Evolutionary conservation across 2,329 filamentous ascomycete genomes (phyloP).

Genomic region (Botrytis galanthina): DNA sequence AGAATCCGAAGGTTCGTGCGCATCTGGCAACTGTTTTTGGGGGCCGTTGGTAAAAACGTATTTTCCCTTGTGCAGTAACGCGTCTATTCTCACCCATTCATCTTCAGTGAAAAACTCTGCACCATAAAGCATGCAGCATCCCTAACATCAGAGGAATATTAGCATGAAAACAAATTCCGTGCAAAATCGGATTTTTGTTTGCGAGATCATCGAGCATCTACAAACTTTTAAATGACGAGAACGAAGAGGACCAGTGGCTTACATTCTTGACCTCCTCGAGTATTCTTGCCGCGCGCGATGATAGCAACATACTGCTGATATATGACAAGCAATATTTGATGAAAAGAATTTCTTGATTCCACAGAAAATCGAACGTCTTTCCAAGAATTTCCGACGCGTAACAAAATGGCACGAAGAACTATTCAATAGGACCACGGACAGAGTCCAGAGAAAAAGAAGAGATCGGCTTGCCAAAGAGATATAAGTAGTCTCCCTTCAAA

Average conservation of each 20-base stretch:
- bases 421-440: background rate
- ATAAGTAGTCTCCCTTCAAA: background rate
- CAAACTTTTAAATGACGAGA: background rate
- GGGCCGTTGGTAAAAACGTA: constrained; percentile 35
- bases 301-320: background rate
- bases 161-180: background rate
- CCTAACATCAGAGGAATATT: constrained; percentile 9
- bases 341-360: background rate
- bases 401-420: background rate
- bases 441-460: background rate
- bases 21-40: too few relatives aligned
- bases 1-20: background rate
- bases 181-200: too few relatives aligned
- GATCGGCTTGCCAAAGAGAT: background rate
- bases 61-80: constrained; percentile 35
- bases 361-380: background rate
- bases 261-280: background rate
- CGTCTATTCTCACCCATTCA: constrained; percentile 36
- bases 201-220: background rate
- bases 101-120: constrained; percentile 36
- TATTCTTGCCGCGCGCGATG: background rate
- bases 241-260: background rate
- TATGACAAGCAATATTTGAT: background rate
- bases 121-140: constrained; percentile 32
- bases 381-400: background rate